Evolutionary conservation across 345 rosid species (phyloP).

Genomic region (Acer negundo): DNA sequence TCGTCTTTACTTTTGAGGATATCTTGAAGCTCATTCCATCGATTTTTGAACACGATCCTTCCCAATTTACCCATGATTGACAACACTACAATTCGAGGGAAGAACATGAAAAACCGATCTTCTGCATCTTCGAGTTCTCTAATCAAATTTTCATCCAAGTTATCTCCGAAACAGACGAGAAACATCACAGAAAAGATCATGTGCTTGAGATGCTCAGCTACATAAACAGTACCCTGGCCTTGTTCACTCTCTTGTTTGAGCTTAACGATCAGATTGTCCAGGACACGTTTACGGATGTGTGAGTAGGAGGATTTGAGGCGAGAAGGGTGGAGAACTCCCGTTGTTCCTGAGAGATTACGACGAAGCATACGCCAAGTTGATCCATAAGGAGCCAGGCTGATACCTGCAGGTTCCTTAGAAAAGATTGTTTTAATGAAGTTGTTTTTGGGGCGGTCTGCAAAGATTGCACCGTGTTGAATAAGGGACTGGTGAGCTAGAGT

Average conservation of each 20-base stretch:
- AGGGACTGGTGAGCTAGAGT: conserved; percentile 22
- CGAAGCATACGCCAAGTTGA: conserved; percentile 23
- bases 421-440: not conserved
- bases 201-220: not conserved
- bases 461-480: conserved; percentile 13
- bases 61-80: not conserved
- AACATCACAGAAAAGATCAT: not conserved
- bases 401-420: not conserved
- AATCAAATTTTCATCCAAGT: conserved; percentile 4
- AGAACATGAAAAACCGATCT: not conserved
- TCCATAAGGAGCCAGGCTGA: conserved; percentile 15
- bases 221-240: not conserved
- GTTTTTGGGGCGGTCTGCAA: conserved; percentile 16
- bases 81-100: not conserved
- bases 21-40: not conserved
- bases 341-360: conserved; percentile 10
- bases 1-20: not conserved
- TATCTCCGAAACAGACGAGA: conserved; percentile 9
- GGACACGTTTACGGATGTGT: not conserved
- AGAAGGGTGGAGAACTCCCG: conserved; percentile 23
- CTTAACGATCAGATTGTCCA: not conserved
- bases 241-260: not conserved
- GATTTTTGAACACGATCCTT: not conserved
- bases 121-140: not conserved
- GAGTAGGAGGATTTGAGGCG: not conserved